Evolutionary conservation across 345 rosid species (phyloP).

Genomic region (Hypericum perforatum): DNA sequence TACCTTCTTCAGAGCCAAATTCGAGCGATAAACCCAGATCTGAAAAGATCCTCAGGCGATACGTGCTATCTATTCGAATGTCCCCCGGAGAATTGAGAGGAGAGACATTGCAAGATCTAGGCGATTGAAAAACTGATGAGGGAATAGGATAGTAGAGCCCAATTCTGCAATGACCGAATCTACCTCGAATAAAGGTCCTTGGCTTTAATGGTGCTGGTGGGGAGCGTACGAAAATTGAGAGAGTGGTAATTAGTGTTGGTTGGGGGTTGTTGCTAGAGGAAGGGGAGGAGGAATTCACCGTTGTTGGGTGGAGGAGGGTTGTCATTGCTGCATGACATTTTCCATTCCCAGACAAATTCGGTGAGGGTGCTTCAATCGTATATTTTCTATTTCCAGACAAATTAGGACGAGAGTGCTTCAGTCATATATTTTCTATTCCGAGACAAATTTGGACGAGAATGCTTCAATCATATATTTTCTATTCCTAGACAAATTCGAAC

Average conservation of each 20-base stretch:
- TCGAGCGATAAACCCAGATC: constrained; percentile 44
- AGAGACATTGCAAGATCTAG: constrained; percentile 26
- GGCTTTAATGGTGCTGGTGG: constrained; percentile 13
- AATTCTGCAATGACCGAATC: constrained; percentile 90
- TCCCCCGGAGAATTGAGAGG: constrained; percentile 11
- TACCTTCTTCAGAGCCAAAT: constrained; percentile 22
- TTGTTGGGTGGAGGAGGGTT: constrained; percentile 39
- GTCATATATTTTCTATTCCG: no score
- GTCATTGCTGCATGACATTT: constrained; percentile 63
- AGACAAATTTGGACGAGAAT: no score
- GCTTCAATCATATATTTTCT: no score
- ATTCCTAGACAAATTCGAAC: no score
- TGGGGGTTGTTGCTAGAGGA: constrained; percentile 60
- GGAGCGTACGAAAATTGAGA: constrained; percentile 9
- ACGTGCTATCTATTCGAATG: constrained; percentile 21
- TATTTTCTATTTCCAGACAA: no score
- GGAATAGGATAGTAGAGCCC: constrained; percentile 41
- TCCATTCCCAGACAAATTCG: constrained; percentile 27
- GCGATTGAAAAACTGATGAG: background rate
- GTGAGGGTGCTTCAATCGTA: background rate
- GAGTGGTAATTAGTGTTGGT: constrained; percentile 16
- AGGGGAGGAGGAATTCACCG: constrained; percentile 71
- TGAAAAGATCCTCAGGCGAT: constrained; percentile 33
- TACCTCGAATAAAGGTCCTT: constrained; percentile 20
- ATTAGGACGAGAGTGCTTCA: no score